Percentiles rank a stretch among this genome's conserved stretches.
phyloP scores from a whole-genome alignment of 352 stramenopile genomes.

The Phytophthora sp. region DNA sequence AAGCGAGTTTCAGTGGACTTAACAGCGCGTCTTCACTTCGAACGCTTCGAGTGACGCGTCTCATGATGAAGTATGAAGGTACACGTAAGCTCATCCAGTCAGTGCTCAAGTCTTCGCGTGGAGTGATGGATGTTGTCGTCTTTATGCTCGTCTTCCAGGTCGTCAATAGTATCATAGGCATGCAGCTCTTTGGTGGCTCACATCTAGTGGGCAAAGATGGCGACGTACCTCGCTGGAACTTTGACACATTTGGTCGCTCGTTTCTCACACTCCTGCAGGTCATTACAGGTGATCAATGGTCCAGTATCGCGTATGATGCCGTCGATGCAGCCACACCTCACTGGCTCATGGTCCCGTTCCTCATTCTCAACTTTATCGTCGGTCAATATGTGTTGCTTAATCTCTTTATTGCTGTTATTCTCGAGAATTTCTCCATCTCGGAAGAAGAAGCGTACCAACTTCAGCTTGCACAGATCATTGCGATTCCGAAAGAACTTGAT shows the following conservation, averaged over 20 bases:
- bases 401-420: conserved; percentile 84
- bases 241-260: conserved; percentile 70
- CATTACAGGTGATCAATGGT: conserved; percentile 82
- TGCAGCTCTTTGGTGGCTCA: conserved; percentile 76
- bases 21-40: conserved; percentile 74
- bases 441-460: conserved; percentile 85
- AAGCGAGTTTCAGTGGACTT: conserved; percentile 59
- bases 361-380: conserved; percentile 78
- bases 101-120: conserved; percentile 80
- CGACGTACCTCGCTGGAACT: conserved; percentile 75
- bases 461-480: conserved; percentile 84
- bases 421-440: conserved; percentile 84
- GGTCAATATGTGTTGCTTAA: conserved; percentile 85
- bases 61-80: conserved; percentile 86
- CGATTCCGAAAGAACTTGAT: conserved; percentile 80
- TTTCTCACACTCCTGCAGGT: conserved; percentile 83
- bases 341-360: conserved; percentile 75
- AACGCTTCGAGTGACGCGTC: conserved; percentile 68
- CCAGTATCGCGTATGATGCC: conserved; percentile 75
- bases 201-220: conserved; percentile 48
- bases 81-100: conserved; percentile 82
- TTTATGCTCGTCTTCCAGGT: conserved; percentile 83
- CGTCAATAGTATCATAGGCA: conserved; percentile 75
- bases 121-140: conserved; percentile 73
- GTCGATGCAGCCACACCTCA: conserved; percentile 72